Conservation (phyloP, 1,284 basidiomycete genomes). For the Sporisorium exsertum region DNA sequence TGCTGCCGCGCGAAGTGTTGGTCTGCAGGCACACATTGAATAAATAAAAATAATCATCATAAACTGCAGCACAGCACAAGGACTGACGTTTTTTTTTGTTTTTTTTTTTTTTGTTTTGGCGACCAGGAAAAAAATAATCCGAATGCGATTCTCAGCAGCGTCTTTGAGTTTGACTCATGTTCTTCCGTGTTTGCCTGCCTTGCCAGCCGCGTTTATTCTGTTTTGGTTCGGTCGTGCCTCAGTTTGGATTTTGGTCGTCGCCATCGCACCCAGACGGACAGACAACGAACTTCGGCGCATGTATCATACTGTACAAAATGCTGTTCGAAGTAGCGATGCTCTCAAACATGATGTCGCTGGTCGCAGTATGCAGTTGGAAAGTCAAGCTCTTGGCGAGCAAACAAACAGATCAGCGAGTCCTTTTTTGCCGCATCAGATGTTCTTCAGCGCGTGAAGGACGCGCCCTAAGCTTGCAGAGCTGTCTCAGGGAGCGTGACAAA, state of each 20-base stretch:
- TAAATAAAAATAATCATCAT: slow-evolving; percentile 1
- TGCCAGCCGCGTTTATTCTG: not conserved
- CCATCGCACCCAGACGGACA: not conserved
- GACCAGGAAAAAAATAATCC: not conserved
- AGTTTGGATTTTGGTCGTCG: slow-evolving; percentile 1
- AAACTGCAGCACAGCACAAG: not conserved
- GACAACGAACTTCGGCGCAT: too few species aligned
- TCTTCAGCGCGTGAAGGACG: slow-evolving; percentile 6
- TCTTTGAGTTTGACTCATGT: slow-evolving; percentile 8
- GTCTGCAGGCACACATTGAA: slow-evolving; percentile 38
- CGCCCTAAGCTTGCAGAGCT: not conserved
- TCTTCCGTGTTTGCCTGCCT: not conserved
- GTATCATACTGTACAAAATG: too few species aligned
- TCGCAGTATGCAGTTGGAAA: slow-evolving; percentile 1
- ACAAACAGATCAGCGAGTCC: not conserved
- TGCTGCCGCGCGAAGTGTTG: slow-evolving; percentile 38
- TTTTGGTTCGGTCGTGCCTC: slow-evolving; percentile 4
- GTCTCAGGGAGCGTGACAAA: not conserved
- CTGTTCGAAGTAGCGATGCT: not conserved
- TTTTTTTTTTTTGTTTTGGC: not conserved
- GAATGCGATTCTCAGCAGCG: slow-evolving; percentile 8
- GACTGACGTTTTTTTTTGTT: not conserved
- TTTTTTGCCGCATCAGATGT: not conserved
- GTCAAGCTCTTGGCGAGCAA: not conserved
- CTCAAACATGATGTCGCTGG: not conserved